These are phyloP conservation scores for Syzygium syzygioides DNA, from an alignment of 441 rosid species.

Conservation along the genomic window DNA sequence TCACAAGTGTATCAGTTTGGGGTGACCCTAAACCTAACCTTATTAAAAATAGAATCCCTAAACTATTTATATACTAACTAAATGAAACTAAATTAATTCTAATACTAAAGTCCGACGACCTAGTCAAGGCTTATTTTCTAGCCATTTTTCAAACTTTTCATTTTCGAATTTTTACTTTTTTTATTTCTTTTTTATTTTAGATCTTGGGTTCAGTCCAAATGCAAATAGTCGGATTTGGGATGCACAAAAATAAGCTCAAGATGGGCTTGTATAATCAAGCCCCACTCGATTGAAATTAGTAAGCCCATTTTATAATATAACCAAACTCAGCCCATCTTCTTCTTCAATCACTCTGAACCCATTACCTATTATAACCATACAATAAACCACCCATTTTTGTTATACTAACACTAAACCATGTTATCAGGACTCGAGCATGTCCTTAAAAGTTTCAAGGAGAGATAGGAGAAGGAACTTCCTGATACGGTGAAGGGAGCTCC, in stretches of 20 bases:
- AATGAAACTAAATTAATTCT: not conserved
- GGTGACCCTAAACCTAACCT: not conserved
- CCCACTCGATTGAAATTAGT: not conserved
- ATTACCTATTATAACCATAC: not conserved
- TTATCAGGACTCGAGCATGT: rapidly evolving
- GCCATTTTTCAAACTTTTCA: no score
- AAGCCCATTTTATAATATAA: no score
- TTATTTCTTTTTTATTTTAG: not conserved
- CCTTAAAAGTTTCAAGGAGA: no score
- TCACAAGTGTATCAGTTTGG: no score
- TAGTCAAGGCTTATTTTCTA: not conserved
- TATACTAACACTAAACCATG: not conserved
- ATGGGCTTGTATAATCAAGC: not conserved
- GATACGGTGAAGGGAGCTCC: no score
- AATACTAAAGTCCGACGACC: not conserved
- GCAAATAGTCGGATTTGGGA: not conserved
- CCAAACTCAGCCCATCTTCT: not conserved
- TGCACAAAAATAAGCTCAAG: not conserved
- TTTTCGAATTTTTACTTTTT: not conserved
- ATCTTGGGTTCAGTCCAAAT: no score
- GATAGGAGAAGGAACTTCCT: no score
- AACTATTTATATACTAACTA: not conserved
- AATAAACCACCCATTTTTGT: no score
- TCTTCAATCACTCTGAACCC: not conserved
- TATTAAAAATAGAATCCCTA: not conserved